Percentiles rank a stretch among this genome's conserved stretches.
Evolutionary conservation across 169 alveolate genomes (phyloP).

Genomic region (Neospora caninum): DNA sequence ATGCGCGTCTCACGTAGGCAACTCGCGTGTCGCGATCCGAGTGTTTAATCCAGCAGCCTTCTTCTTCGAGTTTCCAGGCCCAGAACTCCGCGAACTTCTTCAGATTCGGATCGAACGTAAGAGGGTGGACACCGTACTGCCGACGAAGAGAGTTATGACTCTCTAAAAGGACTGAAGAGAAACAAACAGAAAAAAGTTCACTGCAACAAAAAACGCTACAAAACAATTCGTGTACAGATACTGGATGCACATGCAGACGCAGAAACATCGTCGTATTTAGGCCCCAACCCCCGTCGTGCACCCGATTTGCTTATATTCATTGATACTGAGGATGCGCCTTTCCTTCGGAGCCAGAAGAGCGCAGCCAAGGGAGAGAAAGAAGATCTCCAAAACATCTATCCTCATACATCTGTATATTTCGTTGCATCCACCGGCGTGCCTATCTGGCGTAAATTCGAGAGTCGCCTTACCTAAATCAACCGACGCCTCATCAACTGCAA

Average conservation of each 20-base stretch:
- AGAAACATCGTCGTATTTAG: neutral
- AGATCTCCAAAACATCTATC: too few species aligned
- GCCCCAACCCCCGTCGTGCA: neutral
- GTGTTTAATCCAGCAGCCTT: neutral
- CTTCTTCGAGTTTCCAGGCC: conserved; percentile 1
- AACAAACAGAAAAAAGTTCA: neutral
- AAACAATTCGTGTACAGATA: too few species aligned
- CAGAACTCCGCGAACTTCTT: conserved; percentile 12
- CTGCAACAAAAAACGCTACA: neutral
- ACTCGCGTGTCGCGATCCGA: conserved; percentile 15
- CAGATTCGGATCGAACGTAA: neutral
- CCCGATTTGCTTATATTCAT: neutral
- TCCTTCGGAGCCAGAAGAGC: neutral
- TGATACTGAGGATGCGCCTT: neutral
- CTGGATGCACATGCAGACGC: neutral
- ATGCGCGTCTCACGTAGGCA: neutral
- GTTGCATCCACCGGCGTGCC: too few species aligned
- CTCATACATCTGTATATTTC: too few species aligned
- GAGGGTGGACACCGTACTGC: neutral
- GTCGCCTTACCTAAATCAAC: neutral
- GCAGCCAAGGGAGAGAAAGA: too few species aligned
- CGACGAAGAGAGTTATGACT: neutral
- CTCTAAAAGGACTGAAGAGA: neutral
- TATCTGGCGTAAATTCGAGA: too few species aligned
- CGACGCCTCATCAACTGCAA: neutral